A percentile compares a stretch with the other conserved stretches of the same genome.
These are phyloP conservation scores for Chaetomiaceae sp. DNA, from an alignment of 2,329 filamentous ascomycete species.

Conservation along the genomic window DNA sequence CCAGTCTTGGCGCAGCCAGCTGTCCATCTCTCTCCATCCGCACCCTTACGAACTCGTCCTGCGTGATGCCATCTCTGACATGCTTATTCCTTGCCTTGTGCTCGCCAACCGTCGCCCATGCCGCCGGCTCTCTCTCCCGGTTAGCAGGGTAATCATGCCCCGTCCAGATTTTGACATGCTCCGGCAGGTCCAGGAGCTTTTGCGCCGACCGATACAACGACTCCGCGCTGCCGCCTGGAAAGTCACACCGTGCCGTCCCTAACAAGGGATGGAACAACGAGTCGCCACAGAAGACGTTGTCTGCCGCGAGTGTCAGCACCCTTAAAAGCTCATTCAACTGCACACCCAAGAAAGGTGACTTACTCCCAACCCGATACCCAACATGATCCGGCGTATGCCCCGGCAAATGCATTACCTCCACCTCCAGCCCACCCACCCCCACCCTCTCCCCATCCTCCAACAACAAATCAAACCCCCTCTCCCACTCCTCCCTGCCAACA, in stretches of 20 bases:
- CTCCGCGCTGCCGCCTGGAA: conserved; percentile 44
- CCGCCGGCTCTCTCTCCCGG: conserved; percentile 29
- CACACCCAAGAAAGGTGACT: not conserved
- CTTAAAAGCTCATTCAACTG: not conserved
- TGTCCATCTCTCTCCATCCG: conserved; percentile 38
- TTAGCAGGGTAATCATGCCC: conserved; percentile 49
- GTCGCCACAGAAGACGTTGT: conserved; percentile 47
- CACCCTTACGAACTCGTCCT: conserved; percentile 40
- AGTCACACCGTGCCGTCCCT: conserved; percentile 48
- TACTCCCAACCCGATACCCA: conserved; percentile 49
- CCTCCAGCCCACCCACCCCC: conserved; percentile 40
- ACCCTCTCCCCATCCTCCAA: conserved; percentile 51
- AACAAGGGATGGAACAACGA: conserved; percentile 48
- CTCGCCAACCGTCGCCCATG: conserved; percentile 40
- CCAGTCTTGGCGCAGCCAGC: conserved; percentile 39
- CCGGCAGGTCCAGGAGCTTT: conserved; percentile 37
- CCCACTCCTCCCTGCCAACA: conserved; percentile 37
- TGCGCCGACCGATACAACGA: conserved; percentile 39
- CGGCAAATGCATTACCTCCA: conserved; percentile 47
- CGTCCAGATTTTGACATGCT: conserved; percentile 43
- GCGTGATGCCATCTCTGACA: conserved; percentile 35
- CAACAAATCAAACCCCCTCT: conserved; percentile 44
- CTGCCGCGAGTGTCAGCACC: conserved; percentile 16
- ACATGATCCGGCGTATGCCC: conserved; percentile 57
- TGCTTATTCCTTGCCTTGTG: conserved; percentile 45